Evolutionary conservation across 2,329 filamentous ascomycete species (phyloP).

Genomic region (Sclerotinia trifoliorum): DNA sequence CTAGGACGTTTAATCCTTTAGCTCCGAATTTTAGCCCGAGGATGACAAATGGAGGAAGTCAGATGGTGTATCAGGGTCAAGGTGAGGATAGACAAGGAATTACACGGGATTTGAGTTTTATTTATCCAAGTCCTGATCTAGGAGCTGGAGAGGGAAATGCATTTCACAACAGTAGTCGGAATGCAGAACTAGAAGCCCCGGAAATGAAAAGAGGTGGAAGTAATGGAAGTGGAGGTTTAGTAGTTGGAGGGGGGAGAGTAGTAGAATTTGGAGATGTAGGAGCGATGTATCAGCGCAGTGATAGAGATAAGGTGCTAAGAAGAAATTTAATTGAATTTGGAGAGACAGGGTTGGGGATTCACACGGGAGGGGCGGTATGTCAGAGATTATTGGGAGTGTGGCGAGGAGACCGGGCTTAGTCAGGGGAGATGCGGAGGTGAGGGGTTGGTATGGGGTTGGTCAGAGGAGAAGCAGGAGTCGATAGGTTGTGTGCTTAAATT

Average conservation of each 20-base stretch:
- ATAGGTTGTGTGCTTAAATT: background rate
- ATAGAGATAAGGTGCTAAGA: background rate
- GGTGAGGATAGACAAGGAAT: background rate
- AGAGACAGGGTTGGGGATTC: slow-evolving; percentile 13
- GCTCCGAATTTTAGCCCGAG: slow-evolving; percentile 16
- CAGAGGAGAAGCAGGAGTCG: slow-evolving; percentile 5
- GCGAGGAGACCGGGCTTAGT: background rate
- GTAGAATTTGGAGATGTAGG: slow-evolving; percentile 35
- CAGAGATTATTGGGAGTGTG: background rate
- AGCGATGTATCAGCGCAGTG: background rate
- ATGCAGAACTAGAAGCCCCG: background rate
- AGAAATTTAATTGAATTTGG: background rate
- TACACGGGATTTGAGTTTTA: background rate
- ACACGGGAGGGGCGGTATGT: background rate
- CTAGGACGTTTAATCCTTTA: background rate
- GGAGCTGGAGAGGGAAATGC: background rate
- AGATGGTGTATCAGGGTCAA: background rate
- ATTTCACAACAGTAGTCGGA: background rate
- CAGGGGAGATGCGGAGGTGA: background rate
- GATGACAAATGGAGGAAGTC: background rate
- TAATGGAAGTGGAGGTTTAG: slow-evolving; percentile 27
- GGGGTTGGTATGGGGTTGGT: slow-evolving; percentile 8
- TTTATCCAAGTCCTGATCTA: slow-evolving; percentile 11
- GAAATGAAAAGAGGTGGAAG: slow-evolving; percentile 25
- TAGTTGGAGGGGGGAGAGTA: slow-evolving; percentile 25